Evolutionary conservation across 371 early-diverging fungal species (phyloP).

Genomic region (Phascolomyces articulosus): DNA sequence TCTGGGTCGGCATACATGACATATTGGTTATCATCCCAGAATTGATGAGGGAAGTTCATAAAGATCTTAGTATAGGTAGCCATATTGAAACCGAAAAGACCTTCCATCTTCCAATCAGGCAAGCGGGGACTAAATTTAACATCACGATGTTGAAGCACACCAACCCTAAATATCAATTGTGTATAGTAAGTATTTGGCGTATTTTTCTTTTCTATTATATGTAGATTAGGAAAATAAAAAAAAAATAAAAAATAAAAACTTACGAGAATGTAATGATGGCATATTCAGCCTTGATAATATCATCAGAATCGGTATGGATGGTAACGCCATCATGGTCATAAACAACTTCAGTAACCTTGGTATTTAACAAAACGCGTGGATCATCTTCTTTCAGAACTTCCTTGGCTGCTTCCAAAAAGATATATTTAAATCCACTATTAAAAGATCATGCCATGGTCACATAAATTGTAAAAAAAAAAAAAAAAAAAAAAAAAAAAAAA

Average conservation of each 20-base stretch:
- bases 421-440: constrained; percentile 44
- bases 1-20: constrained; percentile 44
- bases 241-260: constrained; percentile 4
- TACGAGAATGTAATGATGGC: constrained; percentile 53
- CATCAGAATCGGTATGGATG: constrained; percentile 30
- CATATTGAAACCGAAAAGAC: constrained; percentile 50
- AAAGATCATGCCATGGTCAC: not conserved
- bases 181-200: too few species aligned
- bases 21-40: constrained; percentile 53
- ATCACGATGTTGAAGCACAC: constrained; percentile 46
- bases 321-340: constrained; percentile 36
- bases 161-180: too few species aligned
- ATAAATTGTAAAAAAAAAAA: not conserved
- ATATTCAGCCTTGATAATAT: constrained; percentile 46
- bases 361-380: constrained; percentile 33
- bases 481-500: not conserved
- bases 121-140: constrained; percentile 41
- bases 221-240: too few species aligned
- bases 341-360: constrained; percentile 34
- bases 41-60: constrained; percentile 43
- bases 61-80: constrained; percentile 57
- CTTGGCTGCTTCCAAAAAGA: constrained; percentile 40
- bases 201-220: too few species aligned
- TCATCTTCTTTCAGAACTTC: constrained; percentile 30
- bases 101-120: constrained; percentile 50